Evolutionary conservation across 2,329 filamentous ascomycete species (phyloP), one percentile per base, ranked within the genome.

Genomic region (Aschersonia sp.): DNA sequence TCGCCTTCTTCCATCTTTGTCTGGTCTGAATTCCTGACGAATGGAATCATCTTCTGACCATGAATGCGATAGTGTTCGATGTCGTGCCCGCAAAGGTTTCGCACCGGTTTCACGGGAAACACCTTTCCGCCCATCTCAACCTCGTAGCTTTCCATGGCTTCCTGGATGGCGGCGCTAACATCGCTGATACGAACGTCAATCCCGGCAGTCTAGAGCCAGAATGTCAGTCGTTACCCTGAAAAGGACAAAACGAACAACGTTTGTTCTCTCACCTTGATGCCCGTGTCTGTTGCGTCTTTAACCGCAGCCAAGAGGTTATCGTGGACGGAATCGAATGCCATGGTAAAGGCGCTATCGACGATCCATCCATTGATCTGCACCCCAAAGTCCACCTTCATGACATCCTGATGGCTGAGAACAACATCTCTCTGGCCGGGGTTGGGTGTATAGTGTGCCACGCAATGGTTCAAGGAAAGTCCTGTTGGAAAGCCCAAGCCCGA

Each of bases 1-100:
- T 97, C 89, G 43, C 89, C 89, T 67, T 96, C 91, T 68, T 96
- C 89, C 91, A 97, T 97, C 75, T 94, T 95, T 47, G 88, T 94
- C 63, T 83, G 80, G 59, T 94, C 87, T 52, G 78, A 78, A 52
- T 80, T 83, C 72, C 94, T 94, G 53, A 96, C 88, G 58, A 96
- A 94, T 0, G 89, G 91, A 46, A 96, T 87, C 55, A 85, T 89
- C 74, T 96, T 96, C 57, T 80, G 84, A 50, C 89, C 89, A 68
- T 96, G 89, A 57, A 96, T 96, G 63, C 80, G 82, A 71, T 89
- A 92, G 52, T 81, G 89, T 49, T 86, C 74, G 59, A 96, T 96
- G 55, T 85, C 89, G 70, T 96, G 89, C 7, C 88, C 89, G 60
- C 85, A 91, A 51, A 94, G 72, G 68, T 92, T 92, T 54, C 85